Evolutionary conservation across 495 filamentous ascomycete species (phyloP).

Genomic region (Xylaria intraflava): DNA sequence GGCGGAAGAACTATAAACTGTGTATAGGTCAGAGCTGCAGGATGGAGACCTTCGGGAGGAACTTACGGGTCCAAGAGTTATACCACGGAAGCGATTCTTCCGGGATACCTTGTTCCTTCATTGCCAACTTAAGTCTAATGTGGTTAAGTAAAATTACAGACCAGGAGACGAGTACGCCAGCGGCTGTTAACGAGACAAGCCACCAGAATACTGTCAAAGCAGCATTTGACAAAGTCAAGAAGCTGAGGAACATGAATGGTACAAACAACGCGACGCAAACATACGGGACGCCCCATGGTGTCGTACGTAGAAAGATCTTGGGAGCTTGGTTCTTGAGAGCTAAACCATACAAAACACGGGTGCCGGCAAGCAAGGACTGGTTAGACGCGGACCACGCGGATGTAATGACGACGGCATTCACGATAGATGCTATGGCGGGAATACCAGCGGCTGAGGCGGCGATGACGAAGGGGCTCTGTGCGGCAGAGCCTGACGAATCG

Average conservation of each 20-base stretch:
- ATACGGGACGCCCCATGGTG: conserved; percentile 55
- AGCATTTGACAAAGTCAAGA: conserved; percentile 50
- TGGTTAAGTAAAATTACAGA: conserved; percentile 40
- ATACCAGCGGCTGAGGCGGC: conserved; percentile 62
- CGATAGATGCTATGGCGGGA: conserved; percentile 52
- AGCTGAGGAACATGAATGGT: conserved; percentile 51
- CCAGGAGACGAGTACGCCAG: conserved; percentile 52
- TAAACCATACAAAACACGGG: conserved; percentile 56
- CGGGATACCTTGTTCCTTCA: conserved; percentile 37
- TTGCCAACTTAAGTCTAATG: conserved; percentile 37
- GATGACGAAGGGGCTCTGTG: conserved; percentile 67
- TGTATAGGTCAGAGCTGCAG: conserved; percentile 7
- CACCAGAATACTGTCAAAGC: conserved; percentile 56
- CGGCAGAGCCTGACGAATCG: conserved; percentile 40
- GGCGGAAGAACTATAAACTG: conserved; percentile 29
- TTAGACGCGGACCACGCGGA: conserved; percentile 67
- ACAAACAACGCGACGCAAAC: conserved; percentile 48
- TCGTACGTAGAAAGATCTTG: conserved; percentile 50
- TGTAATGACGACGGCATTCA: conserved; percentile 63
- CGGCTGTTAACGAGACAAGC: conserved; percentile 51
- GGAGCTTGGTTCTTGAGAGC: conserved; percentile 55
- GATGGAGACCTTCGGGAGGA: not conserved
- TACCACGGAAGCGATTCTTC: conserved; percentile 36
- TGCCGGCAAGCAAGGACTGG: conserved; percentile 54
- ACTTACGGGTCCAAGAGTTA: conserved; percentile 35